Evolutionary conservation across 2,329 filamentous ascomycete species (phyloP), one percentile per base, ranked within the genome.

Genomic region (Cadophora luteo-olivacea): DNA sequence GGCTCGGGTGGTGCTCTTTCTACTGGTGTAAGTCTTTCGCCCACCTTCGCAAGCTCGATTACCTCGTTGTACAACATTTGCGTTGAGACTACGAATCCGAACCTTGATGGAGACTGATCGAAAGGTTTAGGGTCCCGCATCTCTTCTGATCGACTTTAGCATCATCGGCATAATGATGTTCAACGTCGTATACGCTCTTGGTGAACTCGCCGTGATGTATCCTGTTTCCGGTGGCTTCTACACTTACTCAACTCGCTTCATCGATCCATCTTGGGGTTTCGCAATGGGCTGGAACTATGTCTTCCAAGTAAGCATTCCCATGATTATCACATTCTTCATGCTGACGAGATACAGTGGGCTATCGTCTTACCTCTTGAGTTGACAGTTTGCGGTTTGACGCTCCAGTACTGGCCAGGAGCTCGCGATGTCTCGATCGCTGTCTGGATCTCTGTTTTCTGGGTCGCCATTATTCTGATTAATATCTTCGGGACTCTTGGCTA

Each of bases 151-250:
- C 64, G 64, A 66, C 45, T 66, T 66, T 55, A 25, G 51, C 14
- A 66, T 66, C 22, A 66, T 66, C 48, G 64, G 64, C 55, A 45
- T 66, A 8, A 66, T 66, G 64, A 66, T 66, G 41, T 66, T 66
- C 64, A 66, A 66, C 32, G 64, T 66, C 45, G 55, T 66, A 7
- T 66, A 66, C 32, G 55, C 64, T 41, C 64, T 66, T 41, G 64
- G 64, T 61, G 64, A 66, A 66, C 64, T 66, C 22, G 64, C 64
- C 36, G 64, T 66, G 25, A 66, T 66, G 64, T 66, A 52, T 33
- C 64, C 64, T 14, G 64, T 66, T 2, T 52, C 55, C 22, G 64
- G 64, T 29, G 64, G 64, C 33, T 66, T 66, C 64, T 66, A 66
- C 57, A 66, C 64, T 3, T 66, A 66, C 45, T 66, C 64, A 14